Evolutionary conservation across 192 early-diverging fungal genomes (phyloP).

Genomic region (Umbelopsis sp.): DNA sequence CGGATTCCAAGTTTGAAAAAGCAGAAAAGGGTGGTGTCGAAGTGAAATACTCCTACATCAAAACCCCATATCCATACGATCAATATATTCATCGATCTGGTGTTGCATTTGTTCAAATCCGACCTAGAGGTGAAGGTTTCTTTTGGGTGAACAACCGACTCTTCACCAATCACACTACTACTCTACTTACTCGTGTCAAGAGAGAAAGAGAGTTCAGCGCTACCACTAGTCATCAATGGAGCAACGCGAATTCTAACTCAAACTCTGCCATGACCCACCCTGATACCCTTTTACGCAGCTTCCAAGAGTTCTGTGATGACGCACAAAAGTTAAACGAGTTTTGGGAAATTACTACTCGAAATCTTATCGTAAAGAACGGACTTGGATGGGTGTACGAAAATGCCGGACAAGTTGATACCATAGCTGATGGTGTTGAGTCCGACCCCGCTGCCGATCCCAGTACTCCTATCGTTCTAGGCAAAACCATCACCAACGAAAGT

Average conservation of each 20-base stretch:
- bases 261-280: constrained; percentile 49
- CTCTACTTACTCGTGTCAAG: constrained; percentile 35
- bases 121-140: constrained; percentile 67
- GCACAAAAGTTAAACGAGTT: constrained; percentile 60
- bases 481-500: constrained; percentile 6
- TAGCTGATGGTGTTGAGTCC: not conserved
- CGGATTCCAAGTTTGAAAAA: constrained; percentile 72
- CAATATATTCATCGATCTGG: constrained; percentile 93
- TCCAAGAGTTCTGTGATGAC: constrained; percentile 65
- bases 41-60: constrained; percentile 59
- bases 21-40: constrained; percentile 42
- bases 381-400: constrained; percentile 36
- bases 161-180: constrained; percentile 57
- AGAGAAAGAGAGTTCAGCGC: constrained; percentile 24
- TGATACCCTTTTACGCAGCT: constrained; percentile 57
- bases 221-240: constrained; percentile 27
- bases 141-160: constrained; percentile 90
- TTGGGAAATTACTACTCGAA: constrained; percentile 50
- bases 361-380: constrained; percentile 21
- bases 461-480: not conserved
- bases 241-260: constrained; percentile 13
- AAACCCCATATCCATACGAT: constrained; percentile 71
- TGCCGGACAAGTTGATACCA: constrained; percentile 8
- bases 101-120: constrained; percentile 91
- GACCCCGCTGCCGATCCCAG: not conserved